Conservation (phyloP, 352 stramenopile species). For the Plasmopara halstedii region DNA sequence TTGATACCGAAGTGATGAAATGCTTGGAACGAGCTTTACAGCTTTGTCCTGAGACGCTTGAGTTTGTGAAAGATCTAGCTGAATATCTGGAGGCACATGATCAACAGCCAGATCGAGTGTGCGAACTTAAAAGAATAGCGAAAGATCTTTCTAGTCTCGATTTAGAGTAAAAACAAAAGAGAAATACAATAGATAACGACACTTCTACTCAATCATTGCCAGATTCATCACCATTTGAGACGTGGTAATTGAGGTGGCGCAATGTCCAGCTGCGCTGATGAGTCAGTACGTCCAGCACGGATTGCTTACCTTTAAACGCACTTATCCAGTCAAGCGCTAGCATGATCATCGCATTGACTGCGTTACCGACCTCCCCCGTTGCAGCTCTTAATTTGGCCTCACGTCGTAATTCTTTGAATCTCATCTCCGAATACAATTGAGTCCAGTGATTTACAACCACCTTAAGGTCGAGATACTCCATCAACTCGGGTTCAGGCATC, state of each 20-base stretch:
- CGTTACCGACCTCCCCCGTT: no score
- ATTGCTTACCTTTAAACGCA: constrained; percentile 35
- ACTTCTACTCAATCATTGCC: constrained; percentile 4
- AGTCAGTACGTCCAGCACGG: constrained; percentile 41
- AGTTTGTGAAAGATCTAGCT: constrained; percentile 47
- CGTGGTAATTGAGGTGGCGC: constrained; percentile 30
- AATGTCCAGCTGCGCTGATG: constrained; percentile 30
- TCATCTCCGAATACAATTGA: constrained; percentile 34
- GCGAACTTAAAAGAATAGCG: constrained; percentile 18
- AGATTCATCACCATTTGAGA: constrained; percentile 6
- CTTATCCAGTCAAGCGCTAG: constrained; percentile 32
- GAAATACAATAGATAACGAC: constrained; percentile 14
- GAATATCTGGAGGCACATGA: constrained; percentile 29
- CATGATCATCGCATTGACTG: constrained; percentile 1
- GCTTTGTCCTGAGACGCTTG: constrained; percentile 28
- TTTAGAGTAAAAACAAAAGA: no score
- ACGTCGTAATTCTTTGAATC: constrained; percentile 33
- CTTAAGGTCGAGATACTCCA: constrained; percentile 32
- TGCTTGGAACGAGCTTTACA: constrained; percentile 37
- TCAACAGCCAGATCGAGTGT: constrained; percentile 7
- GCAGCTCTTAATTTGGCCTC: constrained; percentile 17
- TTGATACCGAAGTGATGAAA: constrained; percentile 19
- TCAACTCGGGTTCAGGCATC: constrained; percentile 2
- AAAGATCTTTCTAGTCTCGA: no score
- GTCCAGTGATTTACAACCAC: constrained; percentile 43